Conservation (phyloP, 805 yeast genomes). For the Ogataea salicorniae region DNA sequence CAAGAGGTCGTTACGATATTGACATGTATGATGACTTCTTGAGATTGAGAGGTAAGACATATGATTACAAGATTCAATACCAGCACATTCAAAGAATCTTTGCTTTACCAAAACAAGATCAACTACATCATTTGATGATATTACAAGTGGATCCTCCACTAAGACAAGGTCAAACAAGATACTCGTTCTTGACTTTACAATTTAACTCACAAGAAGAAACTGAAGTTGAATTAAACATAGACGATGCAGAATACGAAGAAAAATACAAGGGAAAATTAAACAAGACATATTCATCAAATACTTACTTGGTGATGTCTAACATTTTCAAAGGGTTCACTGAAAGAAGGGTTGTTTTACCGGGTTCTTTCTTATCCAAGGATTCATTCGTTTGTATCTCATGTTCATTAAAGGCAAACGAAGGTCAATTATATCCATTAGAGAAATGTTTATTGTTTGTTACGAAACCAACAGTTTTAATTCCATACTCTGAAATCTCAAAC, state of each 20-base stretch:
- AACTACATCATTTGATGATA: slow-evolving; percentile 79
- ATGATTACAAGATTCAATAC: slow-evolving; percentile 92
- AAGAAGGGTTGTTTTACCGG: slow-evolving; percentile 79
- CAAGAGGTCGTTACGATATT: slow-evolving; percentile 97
- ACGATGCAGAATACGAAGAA: slow-evolving; percentile 71
- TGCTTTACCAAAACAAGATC: slow-evolving; percentile 92
- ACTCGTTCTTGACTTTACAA: slow-evolving; percentile 87
- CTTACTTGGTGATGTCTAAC: slow-evolving; percentile 82
- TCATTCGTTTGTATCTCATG: slow-evolving; percentile 85
- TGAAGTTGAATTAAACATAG: slow-evolving; percentile 81
- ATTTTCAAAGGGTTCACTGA: slow-evolving; percentile 88
- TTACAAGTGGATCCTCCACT: slow-evolving; percentile 94
- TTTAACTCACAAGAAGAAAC: slow-evolving; percentile 86
- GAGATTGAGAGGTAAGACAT: slow-evolving; percentile 93
- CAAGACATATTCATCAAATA: slow-evolving; percentile 67
- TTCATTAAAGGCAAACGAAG: slow-evolving; percentile 92
- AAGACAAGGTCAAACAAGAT: slow-evolving; percentile 96
- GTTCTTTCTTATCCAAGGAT: slow-evolving; percentile 69
- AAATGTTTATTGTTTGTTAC: slow-evolving; percentile 86
- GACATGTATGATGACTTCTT: slow-evolving; percentile 86
- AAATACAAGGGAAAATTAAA: slow-evolving; percentile 72
- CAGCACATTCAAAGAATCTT: slow-evolving; percentile 86
- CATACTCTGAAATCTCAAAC: slow-evolving; percentile 71
- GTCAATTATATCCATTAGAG: slow-evolving; percentile 88
- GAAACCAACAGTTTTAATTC: slow-evolving; percentile 89